These are phyloP conservation scores for Castanea mollissima DNA, from an alignment of 306 rosid species.

Conservation along the genomic window DNA sequence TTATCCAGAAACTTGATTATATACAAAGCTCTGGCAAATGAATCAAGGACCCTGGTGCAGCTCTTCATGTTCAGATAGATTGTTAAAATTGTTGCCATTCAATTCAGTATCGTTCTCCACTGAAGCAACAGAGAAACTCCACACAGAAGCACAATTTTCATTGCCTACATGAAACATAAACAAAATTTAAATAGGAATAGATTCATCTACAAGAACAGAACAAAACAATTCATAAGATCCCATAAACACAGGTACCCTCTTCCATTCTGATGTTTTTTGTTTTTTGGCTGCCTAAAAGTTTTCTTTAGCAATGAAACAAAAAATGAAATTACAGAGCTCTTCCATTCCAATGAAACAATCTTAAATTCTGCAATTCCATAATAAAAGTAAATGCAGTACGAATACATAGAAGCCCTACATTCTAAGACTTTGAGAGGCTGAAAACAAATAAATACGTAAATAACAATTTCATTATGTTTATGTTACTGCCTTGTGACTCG, in stretches of 20 bases:
- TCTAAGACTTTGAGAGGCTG: background rate
- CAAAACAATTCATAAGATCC: background rate
- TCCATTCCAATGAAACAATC: background rate
- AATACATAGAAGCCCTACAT: background rate
- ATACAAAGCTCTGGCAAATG: constrained; percentile 13
- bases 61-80: constrained; percentile 32
- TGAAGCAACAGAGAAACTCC: constrained; percentile 74
- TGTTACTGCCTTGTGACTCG: background rate
- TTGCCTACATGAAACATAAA: constrained; percentile 46
- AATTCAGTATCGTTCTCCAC: constrained; percentile 31
- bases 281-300: too few species aligned
- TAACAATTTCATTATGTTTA: background rate
- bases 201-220: background rate
- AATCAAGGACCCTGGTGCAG: constrained; percentile 23
- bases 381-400: background rate
- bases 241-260: background rate
- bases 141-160: constrained; percentile 81
- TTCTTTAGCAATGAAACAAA: too few species aligned
- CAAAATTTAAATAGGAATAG: constrained; percentile 4
- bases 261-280: too few species aligned
- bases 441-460: background rate
- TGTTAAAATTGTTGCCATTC: constrained; percentile 16
- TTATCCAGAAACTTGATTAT: background rate
- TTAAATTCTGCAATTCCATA: background rate
- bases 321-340: background rate